Conservation (phyloP, 257 asterid species). For the Solanum tarapatanum region DNA sequence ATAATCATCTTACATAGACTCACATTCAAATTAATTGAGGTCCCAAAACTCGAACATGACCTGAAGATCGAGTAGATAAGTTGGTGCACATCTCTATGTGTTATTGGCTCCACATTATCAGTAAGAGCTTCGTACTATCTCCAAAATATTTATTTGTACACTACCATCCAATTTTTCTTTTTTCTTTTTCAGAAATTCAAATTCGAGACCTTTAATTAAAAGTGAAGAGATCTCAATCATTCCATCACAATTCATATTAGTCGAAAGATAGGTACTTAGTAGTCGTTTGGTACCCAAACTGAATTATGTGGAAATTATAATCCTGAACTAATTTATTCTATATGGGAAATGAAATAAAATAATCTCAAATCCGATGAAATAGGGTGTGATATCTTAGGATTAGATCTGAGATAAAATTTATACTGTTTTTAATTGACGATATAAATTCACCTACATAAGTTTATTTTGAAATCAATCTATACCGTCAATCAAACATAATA, state of each 20-base stretch:
- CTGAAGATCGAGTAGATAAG: not conserved
- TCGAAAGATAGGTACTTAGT: not conserved
- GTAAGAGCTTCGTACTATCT: not conserved
- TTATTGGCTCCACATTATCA: not conserved
- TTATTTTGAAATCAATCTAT: no score
- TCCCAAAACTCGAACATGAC: not conserved
- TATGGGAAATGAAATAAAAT: no score
- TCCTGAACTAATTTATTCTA: not conserved
- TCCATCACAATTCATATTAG: not conserved
- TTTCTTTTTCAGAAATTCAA: not conserved
- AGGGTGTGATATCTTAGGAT: no score
- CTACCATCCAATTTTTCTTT: not conserved
- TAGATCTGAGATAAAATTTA: no score
- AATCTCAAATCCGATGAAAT: not conserved
- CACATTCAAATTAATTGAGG: not conserved
- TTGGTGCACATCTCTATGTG: not conserved
- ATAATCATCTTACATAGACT: rapidly evolving
- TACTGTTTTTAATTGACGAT: not conserved
- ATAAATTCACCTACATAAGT: no score
- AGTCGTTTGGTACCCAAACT: not conserved
- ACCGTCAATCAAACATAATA: no score
- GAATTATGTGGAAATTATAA: no score
- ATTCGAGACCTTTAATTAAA: not conserved
- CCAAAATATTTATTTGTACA: not conserved
- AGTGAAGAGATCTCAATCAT: not conserved